Base-by-base conservation (phyloP, 164 flowering plant species). In the Santalum album region DNA sequence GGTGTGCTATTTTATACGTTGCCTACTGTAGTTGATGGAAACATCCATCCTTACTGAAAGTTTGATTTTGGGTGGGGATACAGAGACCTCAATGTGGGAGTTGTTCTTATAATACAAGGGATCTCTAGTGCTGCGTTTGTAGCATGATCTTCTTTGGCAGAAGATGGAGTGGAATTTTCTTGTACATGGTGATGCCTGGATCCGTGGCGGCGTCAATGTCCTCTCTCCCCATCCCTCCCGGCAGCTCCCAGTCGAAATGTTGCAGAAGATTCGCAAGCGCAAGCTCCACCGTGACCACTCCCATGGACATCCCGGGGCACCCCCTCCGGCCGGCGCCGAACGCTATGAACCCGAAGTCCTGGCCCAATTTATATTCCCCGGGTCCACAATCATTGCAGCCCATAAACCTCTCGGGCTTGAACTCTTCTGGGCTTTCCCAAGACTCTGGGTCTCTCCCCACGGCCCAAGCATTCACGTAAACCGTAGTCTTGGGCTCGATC, bases 181-280 rank as follows among this genome's bases (percentile, higher is more conserved):
- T 34, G 29, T 62, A 59, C 25, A 50, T 55, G 23, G 60, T 49
- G 39, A 55, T 35, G 0, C 59, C 65, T n/a, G 42, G 1, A 14
- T 12, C 15, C 25, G 43, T 50, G 3, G 11, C 35, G 26, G 27
- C 17, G 42, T 63, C 66, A 51, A 63, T 49, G 42, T 51, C 61
- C 38, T 56, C 39, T 5, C 12, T 34, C 23, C 25, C 29, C 18
- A 12, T 26, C 25, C 55, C 61, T 39, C 7, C 20, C 11, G 66
- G 66, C 25, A 62, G 43, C 21, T 25, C 42, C 66, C 66, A 62
- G 12, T 62, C 51, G 27, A 62, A 62, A 10, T 56, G 40, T 21
- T 40, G 20, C 20, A 57, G 36, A 24, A 63, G 61, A 22, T 45
- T 57, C 12, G 66, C 66, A 7, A 63, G 27, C 14, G 57, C 66